phyloP scores from a whole-genome alignment of 2,329 filamentous ascomycete species.

The Mycogone perniciosa region DNA sequence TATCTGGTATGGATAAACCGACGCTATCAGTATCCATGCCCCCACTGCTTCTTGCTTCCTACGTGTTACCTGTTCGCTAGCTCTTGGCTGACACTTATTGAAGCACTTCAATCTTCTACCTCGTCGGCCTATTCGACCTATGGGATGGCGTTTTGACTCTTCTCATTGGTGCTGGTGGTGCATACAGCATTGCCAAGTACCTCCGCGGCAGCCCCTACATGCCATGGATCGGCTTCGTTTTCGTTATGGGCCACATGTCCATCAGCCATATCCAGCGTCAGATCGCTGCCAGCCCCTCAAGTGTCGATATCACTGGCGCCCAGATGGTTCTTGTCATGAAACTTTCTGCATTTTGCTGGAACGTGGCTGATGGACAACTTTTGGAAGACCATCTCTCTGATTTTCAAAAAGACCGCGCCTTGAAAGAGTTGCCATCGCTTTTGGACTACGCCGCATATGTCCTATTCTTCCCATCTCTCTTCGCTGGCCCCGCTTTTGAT shows the following conservation, averaged over 20 bases:
- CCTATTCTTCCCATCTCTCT: conserved; percentile 87
- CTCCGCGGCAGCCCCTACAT: conserved; percentile 78
- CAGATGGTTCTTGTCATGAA: conserved; percentile 99
- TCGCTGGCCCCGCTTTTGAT: conserved; percentile 89
- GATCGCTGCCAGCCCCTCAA: conserved; percentile 56
- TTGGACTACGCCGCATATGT: conserved; percentile 87
- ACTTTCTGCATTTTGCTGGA: conserved; percentile 94
- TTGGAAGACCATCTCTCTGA: conserved; percentile 76
- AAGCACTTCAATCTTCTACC: conserved; percentile 79
- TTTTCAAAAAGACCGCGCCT: conserved; percentile 74
- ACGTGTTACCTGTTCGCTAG: background rate
- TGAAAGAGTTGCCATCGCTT: conserved; percentile 65
- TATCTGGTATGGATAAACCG: conserved; percentile 50
- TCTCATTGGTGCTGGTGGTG: conserved; percentile 67
- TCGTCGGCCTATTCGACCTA: conserved; percentile 87
- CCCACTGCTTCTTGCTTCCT: background rate
- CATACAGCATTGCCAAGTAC: conserved; percentile 78
- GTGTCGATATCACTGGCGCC: conserved; percentile 83
- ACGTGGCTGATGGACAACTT: conserved; percentile 84
- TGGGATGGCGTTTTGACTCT: conserved; percentile 80
- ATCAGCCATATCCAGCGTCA: conserved; percentile 82
- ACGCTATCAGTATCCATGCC: background rate
- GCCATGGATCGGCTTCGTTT: conserved; percentile 94
- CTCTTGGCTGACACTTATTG: background rate
- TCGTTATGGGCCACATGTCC: conserved; percentile 94